Base-by-base conservation (phyloP, 2,329 filamentous ascomycete genomes). In the Verticillium isaacii region DNA sequence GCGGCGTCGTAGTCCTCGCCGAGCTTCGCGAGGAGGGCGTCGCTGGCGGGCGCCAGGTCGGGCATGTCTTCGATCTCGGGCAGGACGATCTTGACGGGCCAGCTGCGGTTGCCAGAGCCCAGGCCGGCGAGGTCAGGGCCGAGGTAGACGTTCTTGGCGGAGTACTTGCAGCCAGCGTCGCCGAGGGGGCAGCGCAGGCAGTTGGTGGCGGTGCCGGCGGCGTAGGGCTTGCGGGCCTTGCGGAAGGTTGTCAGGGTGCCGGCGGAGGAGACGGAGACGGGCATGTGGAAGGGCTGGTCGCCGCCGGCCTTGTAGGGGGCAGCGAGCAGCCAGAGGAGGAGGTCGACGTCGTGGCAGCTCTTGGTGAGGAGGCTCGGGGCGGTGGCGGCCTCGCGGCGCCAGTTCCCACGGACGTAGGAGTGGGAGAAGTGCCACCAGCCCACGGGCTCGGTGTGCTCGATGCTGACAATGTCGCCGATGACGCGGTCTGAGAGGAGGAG, bases 381-480 rank as follows among this genome's bases (percentile, higher is more conserved):
- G n/a, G 84, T 88, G 5, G 79, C 89, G 0, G 86, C 89, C 66
- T 92, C 87, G 65, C 91, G 91, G 6, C 94, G 86, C 95, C 95
- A 98, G 75, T 98, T 97, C 17, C 95, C 95, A 56, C 91, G 85
- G 39, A 98, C 94, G 68, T 94, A 97, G 52, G 89, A 92, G 73
- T 97, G 93, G 0, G 90, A 83, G 72, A 96, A 98, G 73, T 98
- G 95, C 92, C 93, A 98, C 88, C 90, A 96, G 1, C 95, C 95
- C 0, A 99, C 89, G 0, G 95, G 95, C 74, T 98, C 95, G 0
- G 92, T 95, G 75, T 98, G 95, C 65, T 96, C 91, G 45, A 97
- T 82, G 45, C 90, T 94, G 59, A 96, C 79, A 34, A 97, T 81
- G 60, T 97, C 90, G 7, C 95, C 95, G 70, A 99, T 89, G 14